phyloP scores from a whole-genome alignment of 2,329 filamentous ascomycete genomes.

The Cryphonectria naterciae region DNA sequence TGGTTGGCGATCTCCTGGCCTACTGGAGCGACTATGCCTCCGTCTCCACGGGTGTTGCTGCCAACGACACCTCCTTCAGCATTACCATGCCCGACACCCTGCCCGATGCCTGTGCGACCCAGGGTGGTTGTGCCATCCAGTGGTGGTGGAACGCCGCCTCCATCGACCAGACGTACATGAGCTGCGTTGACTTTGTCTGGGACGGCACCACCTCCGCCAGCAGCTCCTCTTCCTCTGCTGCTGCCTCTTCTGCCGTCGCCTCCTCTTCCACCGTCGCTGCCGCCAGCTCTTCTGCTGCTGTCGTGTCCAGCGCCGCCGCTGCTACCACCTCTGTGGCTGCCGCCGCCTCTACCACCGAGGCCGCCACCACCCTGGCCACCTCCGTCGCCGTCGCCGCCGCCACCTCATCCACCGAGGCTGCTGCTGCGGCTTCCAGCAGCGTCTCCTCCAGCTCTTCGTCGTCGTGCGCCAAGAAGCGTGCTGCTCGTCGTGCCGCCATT shows the following conservation, averaged over 20 bases:
- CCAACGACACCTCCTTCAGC: slow-evolving; percentile 52
- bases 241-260: neutral
- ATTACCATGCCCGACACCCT: slow-evolving; percentile 58
- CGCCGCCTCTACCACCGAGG: slow-evolving; percentile 13
- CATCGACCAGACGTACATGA: slow-evolving; percentile 57
- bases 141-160: slow-evolving; percentile 56
- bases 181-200: slow-evolving; percentile 54
- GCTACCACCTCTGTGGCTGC: neutral
- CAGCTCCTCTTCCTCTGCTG: slow-evolving; percentile 12
- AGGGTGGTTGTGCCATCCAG: slow-evolving; percentile 56
- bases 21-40: slow-evolving; percentile 56
- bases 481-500: slow-evolving; percentile 16
- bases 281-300: neutral
- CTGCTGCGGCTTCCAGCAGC: slow-evolving; percentile 9
- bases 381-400: slow-evolving; percentile 16
- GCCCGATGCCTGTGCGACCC: slow-evolving; percentile 46
- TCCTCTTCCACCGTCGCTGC: slow-evolving; percentile 1
- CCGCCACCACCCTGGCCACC: slow-evolving; percentile 24
- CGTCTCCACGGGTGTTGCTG: slow-evolving; percentile 45
- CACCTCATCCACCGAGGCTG: neutral
- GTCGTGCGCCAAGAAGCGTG: slow-evolving; percentile 22
- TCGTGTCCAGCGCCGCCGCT: neutral
- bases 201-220: slow-evolving; percentile 12
- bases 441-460: slow-evolving; percentile 11
- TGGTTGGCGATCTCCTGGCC: slow-evolving; percentile 53